Base-by-base conservation (phyloP, 106 monocot species). In the Platanthera guangdongensis region DNA sequence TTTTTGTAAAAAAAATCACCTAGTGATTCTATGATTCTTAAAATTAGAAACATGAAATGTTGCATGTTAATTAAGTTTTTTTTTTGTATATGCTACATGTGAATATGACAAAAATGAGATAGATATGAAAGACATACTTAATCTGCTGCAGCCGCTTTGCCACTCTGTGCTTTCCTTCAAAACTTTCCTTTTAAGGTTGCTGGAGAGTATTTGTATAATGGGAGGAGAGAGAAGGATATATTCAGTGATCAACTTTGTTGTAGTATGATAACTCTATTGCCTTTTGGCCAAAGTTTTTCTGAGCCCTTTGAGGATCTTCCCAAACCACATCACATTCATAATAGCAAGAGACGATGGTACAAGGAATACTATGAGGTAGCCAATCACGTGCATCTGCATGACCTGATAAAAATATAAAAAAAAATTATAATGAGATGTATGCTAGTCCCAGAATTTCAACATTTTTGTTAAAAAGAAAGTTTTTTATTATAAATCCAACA, bases 271-370 rank as follows among this genome's bases (percentile, higher is more conserved):
- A 19, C 21, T 67, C 85, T 84, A 88, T 70, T 86, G 82, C 55
- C 78, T 86, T 77, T 96, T 93, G 19, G 89, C 81, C 77, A 93
- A 74, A 63, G 75, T 82, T 80, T 89, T 96, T 78, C 71, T 87
- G 65, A 96, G 82, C 9, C 95, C 93, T 76, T 79, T 87, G 18
- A 93, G 71, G 50, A 96, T 93, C 86, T 96, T 96, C 51, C 75
- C 78, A 64, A 96, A 96, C 95, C 95, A 96, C 71, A 89, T 82
- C 70, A 83, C 49, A 79, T 96, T 96, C 95, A 96, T 96, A 39
- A 82, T 53, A 12, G 81, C 73, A 62, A 96, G 51, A 2, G 68
- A 71, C 6, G 79, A 59, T 15, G 95, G 93, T 22, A 87, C 95
- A 6, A 82, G 21, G 74, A 96, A 75, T 7, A 78, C 80, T 47